Base-by-base conservation (phyloP, 768 basidiomycete species). In the Lactifluus hygrophoroides region DNA sequence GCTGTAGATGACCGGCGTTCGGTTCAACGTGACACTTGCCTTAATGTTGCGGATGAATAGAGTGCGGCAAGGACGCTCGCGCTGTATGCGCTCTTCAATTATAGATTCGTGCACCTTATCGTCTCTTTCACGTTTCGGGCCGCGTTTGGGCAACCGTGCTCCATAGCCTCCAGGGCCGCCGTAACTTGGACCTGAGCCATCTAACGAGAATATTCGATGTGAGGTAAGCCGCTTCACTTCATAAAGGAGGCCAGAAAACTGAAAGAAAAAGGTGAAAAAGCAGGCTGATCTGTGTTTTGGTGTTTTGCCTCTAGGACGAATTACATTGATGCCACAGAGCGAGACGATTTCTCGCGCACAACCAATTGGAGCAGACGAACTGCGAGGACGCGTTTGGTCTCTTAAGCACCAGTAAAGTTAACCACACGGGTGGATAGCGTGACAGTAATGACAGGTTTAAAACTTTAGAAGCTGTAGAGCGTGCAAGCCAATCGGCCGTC, bases 21-120 rank as follows among this genome's bases (percentile, higher is more conserved):
- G 40, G 51, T 53, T 43, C 44, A 49, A 57, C 40, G 23, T 48
- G 57, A 58, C 57, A 81, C 91, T 86, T 74, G 90, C 95, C 86
- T 94, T 96, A 68, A 99, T 91, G 70, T 99, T 99, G 66, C 96
- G 85, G 64, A 98, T 94, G 69, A 99, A 99, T 34, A 99, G 75
- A 3, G 94, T 97, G 53, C 96, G 82, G 72, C 96, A 97, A 1
- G 93, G 93, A 65, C 93, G 80, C 76, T 99, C 95, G 63, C 89
- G 84, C 70, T 91, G 85, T 65, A 94, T 89, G 61, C 95, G 86
- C 70, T 94, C 90, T 78, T 93, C 91, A 75, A 95, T 94, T 62
- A 93, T 85, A 38, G 88, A 87, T 67, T 88, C 86, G 78, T 91
- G 91, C 43, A 88, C 82, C 73, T 92, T 90, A 76, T 90, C 90